Percentiles rank a stretch among this genome's conserved stretches.
Evolutionary conservation across 164 flowering plant species (phyloP).

Genomic region (Buxus sempervirens): DNA sequence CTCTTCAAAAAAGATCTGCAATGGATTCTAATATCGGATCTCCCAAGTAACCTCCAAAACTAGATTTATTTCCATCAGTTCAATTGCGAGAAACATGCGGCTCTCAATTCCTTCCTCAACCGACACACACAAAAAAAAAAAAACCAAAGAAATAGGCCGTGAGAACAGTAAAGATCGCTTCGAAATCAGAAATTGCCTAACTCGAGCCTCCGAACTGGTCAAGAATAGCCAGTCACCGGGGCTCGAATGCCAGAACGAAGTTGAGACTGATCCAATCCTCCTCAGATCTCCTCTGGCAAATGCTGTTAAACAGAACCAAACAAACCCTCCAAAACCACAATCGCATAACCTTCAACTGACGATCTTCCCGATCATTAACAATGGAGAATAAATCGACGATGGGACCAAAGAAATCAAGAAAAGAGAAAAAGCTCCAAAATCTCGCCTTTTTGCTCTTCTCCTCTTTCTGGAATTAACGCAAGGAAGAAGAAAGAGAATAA

Average conservation of each 20-base stretch:
- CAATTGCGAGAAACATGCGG: not conserved
- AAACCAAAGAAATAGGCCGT: no score
- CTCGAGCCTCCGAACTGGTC: slow-evolving; percentile 6
- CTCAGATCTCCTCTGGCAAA: no score
- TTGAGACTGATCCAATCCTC: no score
- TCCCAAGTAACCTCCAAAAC: slow-evolving; percentile 5
- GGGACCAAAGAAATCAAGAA: not conserved
- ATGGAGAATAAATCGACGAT: slow-evolving; percentile 13
- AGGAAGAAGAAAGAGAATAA: not conserved
- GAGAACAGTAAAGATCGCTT: no score
- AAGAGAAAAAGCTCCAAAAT: not conserved
- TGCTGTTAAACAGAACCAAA: not conserved
- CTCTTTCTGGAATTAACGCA: slow-evolving; percentile 5
- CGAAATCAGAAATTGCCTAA: not conserved
- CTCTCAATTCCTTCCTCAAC: not conserved
- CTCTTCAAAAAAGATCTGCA: slow-evolving; percentile 11
- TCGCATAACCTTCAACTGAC: not conserved
- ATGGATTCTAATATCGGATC: slow-evolving; percentile 19
- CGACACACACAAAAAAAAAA: no score
- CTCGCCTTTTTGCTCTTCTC: no score
- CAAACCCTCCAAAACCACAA: not conserved
- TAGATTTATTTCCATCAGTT: slow-evolving; percentile 29
- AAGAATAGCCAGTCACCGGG: no score
- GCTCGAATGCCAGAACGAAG: no score
- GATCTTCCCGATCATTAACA: not conserved